Evolutionary conservation across 1,139 yeast genomes (phyloP).

Genomic region (Trichomonascaceae sp.): DNA sequence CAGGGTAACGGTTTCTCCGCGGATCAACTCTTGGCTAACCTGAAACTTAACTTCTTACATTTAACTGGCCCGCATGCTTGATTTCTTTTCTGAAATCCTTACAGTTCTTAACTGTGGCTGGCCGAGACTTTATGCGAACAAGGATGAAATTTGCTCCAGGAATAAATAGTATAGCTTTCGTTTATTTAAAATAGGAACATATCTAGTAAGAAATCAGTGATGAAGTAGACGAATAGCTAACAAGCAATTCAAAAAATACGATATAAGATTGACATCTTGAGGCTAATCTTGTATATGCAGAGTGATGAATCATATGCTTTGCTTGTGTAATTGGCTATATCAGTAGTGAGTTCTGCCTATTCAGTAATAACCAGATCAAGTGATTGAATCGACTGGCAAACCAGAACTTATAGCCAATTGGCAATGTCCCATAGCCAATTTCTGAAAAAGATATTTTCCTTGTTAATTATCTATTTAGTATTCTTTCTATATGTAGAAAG

Average conservation of each 20-base stretch:
- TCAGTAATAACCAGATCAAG: slow-evolving; percentile 41
- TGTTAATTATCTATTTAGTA: slow-evolving; percentile 41
- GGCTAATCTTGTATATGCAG: slow-evolving; percentile 36
- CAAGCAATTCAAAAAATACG: slow-evolving; percentile 66
- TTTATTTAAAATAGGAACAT: slow-evolving; percentile 26
- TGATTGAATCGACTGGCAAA: slow-evolving; percentile 44
- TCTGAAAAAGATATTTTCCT: slow-evolving; percentile 41
- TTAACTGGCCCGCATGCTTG: too few species aligned
- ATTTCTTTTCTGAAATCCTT: slow-evolving; percentile 36
- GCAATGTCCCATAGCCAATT: slow-evolving; percentile 53
- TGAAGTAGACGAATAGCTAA: slow-evolving; percentile 69
- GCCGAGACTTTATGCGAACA: slow-evolving; percentile 47
- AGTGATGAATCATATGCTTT: slow-evolving; percentile 39
- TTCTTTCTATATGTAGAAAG: slow-evolving; percentile 42
- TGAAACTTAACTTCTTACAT: too few species aligned
- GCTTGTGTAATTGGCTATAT: slow-evolving; percentile 41
- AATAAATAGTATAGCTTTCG: slow-evolving; percentile 42
- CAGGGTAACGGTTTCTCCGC: too few species aligned
- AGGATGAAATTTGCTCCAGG: slow-evolving; percentile 81
- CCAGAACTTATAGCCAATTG: slow-evolving; percentile 48
- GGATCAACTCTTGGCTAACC: too few species aligned
- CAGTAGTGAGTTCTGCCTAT: slow-evolving; percentile 44
- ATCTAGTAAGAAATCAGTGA: slow-evolving; percentile 34
- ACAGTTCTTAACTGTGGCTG: slow-evolving; percentile 49
- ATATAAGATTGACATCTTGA: slow-evolving; percentile 47